Evolutionary conservation across 495 filamentous ascomycete genomes (phyloP).

Genomic region (Lepidopterella palustris): DNA sequence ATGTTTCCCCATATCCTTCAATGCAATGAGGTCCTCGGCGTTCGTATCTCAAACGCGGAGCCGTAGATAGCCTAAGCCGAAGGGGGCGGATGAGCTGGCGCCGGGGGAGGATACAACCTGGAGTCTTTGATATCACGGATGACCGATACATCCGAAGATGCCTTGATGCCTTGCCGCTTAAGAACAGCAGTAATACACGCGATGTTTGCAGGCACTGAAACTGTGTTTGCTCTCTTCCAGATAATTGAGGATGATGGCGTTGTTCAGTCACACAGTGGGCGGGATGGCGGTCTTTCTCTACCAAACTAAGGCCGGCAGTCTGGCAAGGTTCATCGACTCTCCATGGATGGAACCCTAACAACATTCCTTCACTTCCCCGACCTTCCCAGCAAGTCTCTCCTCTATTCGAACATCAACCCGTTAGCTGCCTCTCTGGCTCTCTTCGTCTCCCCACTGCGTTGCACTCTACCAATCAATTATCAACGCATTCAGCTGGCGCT

Average conservation of each 20-base stretch:
- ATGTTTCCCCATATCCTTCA: background rate
- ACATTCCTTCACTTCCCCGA: background rate
- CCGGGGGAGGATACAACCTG: background rate
- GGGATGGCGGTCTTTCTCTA: background rate
- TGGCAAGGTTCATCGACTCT: background rate
- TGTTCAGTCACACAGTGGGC: background rate
- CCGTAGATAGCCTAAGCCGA: background rate
- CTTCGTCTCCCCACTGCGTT: background rate
- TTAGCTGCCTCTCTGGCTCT: background rate
- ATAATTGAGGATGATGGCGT: background rate
- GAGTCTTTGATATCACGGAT: background rate
- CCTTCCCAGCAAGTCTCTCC: background rate
- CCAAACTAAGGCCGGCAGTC: background rate
- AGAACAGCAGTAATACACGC: too few relatives aligned
- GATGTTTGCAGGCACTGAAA: too few relatives aligned
- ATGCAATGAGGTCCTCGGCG: background rate
- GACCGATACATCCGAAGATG: too few relatives aligned
- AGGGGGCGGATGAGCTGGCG: too few relatives aligned
- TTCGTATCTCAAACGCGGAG: background rate
- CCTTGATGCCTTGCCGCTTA: too few relatives aligned
- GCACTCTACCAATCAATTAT: background rate
- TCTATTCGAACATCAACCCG: background rate
- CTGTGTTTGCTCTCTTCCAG: too few relatives aligned
- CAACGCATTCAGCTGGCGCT: background rate
- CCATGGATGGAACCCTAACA: background rate